These are phyloP conservation scores for Synchytrium microbalum DNA, from an alignment of 371 early-diverging fungal genomes.

Conservation along the genomic window DNA sequence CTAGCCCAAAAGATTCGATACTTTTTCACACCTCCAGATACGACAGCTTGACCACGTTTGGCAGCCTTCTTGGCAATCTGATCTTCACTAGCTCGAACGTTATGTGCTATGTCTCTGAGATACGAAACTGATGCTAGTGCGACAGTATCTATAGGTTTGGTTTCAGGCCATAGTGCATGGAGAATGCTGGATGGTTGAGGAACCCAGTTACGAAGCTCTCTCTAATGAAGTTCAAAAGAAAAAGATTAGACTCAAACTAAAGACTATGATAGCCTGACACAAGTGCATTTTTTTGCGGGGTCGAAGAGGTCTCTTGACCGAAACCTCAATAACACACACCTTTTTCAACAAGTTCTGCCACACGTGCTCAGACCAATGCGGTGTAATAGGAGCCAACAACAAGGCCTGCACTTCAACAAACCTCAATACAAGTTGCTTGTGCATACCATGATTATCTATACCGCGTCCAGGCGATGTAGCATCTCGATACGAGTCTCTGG, in stretches of 20 bases:
- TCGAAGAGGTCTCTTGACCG: neutral
- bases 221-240: neutral
- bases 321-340: constrained; percentile 18
- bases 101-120: constrained; percentile 63
- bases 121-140: constrained; percentile 73
- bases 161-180: constrained; percentile 61
- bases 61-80: constrained; percentile 60
- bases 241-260: neutral
- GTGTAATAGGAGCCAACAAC: constrained; percentile 76
- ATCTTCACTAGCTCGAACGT: constrained; percentile 78
- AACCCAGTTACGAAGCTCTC: neutral
- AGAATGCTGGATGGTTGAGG: constrained; percentile 54
- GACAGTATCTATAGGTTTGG: constrained; percentile 48
- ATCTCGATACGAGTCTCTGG: constrained; percentile 87
- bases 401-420: constrained; percentile 81
- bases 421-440: constrained; percentile 67
- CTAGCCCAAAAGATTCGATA: constrained; percentile 69
- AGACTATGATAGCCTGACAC: neutral
- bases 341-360: constrained; percentile 75
- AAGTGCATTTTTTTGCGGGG: constrained; percentile 5
- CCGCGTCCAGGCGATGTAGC: constrained; percentile 50
- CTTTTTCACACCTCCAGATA: constrained; percentile 58
- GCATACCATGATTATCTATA: constrained; percentile 56
- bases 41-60: constrained; percentile 56
- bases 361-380: constrained; percentile 90